Conservation (phyloP, 2,329 filamentous ascomycete species). For the Penicillium brasilianum region DNA sequence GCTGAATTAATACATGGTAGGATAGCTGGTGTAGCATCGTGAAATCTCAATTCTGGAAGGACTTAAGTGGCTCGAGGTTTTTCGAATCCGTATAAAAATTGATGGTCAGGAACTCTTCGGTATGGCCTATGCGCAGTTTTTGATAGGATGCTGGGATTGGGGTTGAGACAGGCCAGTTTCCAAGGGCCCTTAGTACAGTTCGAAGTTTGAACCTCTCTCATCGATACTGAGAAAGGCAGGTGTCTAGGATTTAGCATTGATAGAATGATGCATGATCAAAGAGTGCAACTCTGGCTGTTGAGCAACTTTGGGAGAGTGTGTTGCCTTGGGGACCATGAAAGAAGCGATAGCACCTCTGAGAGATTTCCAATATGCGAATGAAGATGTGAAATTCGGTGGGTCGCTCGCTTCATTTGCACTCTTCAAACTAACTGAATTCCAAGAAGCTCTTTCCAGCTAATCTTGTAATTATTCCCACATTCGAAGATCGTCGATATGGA, state of each 20-base stretch:
- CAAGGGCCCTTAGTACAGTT: too few relatives aligned
- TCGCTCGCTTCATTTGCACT: conserved; percentile 25
- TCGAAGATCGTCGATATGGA: conserved; percentile 36
- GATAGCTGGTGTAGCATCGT: too few relatives aligned
- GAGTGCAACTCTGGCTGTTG: conserved; percentile 13
- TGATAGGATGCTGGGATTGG: too few relatives aligned
- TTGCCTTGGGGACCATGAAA: conserved; percentile 12
- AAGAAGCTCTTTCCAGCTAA: conserved; percentile 45
- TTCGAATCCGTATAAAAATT: too few relatives aligned
- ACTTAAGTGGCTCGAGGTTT: too few relatives aligned
- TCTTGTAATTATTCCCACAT: conserved; percentile 35
- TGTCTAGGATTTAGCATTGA: not conserved
- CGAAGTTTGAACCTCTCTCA: too few relatives aligned
- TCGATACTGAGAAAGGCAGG: too few relatives aligned
- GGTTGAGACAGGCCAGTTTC: too few relatives aligned
- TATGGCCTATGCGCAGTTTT: too few relatives aligned
- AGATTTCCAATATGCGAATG: conserved; percentile 6
- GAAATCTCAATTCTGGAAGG: too few relatives aligned
- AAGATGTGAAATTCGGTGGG: conserved; percentile 52
- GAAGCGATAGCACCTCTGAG: conserved; percentile 11
- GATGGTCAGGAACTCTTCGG: too few relatives aligned
- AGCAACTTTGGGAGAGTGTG: conserved; percentile 13
- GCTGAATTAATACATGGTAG: too few relatives aligned
- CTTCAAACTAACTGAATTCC: conserved; percentile 55
- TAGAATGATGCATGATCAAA: not conserved